Base-by-base conservation (phyloP, 1,284 basidiomycete species). In the Ceratobasidium sp. region DNA sequence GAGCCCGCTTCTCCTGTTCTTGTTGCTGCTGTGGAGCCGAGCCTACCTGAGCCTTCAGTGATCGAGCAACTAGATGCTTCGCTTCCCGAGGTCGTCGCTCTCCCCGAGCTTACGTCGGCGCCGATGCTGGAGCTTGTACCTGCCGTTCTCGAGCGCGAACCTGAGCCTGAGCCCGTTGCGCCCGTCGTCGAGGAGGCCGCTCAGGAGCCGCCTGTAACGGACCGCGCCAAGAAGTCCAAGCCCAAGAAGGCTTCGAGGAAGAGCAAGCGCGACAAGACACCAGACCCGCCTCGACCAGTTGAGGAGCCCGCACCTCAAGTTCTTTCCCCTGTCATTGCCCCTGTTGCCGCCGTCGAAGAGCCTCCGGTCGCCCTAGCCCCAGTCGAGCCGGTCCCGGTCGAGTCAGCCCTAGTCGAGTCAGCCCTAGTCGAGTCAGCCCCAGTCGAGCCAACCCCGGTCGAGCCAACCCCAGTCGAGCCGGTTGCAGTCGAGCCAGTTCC, bases 201-300 rank as follows among this genome's bases (percentile, higher is more conserved):
- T 24, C 50, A 5, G 19, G 50, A 51, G 50, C 50, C 50, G 19
- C 19, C 50, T n/a, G 6, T 17, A 51, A 17, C 24, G 17, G 24
- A n/a, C 50, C 50, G 19, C 24, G 6, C 50, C 6, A 51, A 24
- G 19, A 24, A 51, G 50, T 24, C 50, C 50, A 36, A 44, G 41
- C n/a, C 57, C 17, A 62, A 33, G 47, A 72, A 41, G 66, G 44
- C 44, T 11, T 51, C 69, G 19, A 72, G 51, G 56, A 72, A 59
- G 69, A 72, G 27, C 22, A 50, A 27, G 41, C 45, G 57, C 19
- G 69, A 72, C 56, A 62, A 62, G 53, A 72, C 48, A 24, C 57
- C 45, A 8, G 57, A 50, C 24, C 27, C 36, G 4, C 57, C 57
- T 24, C 69, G 45, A 56, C 51, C 50, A 19, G 22, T 45, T 22